Percentiles rank a stretch among this genome's conserved stretches.
phyloP scores from a whole-genome alignment of 306 rosid species.

The Casuarina equisetifolia region DNA sequence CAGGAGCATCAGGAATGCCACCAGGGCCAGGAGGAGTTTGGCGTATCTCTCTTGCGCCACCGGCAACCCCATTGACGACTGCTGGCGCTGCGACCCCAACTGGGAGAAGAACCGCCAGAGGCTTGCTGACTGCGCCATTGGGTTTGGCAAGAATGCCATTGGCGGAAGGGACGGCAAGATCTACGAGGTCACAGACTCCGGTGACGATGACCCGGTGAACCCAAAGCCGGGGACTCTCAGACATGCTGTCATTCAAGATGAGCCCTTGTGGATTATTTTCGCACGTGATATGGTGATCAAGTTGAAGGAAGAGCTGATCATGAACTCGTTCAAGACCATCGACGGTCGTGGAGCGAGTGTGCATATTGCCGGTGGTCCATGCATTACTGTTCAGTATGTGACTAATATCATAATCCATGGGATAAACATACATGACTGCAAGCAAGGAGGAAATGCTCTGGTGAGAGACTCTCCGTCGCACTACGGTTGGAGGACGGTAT shows the following conservation, averaged over 20 bases:
- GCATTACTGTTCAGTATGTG: slow-evolving; percentile 86
- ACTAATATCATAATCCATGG: slow-evolving; percentile 88
- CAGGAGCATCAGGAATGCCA: slow-evolving; percentile 64
- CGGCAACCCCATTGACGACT: slow-evolving; percentile 96
- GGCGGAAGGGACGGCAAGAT: slow-evolving; percentile 79
- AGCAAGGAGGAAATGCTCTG: slow-evolving; percentile 84
- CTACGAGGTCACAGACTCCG: slow-evolving; percentile 76
- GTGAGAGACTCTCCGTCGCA: slow-evolving; percentile 82
- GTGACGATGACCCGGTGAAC: slow-evolving; percentile 59
- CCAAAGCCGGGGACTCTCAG: slow-evolving; percentile 95
- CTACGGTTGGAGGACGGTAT: slow-evolving; percentile 83
- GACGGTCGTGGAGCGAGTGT: slow-evolving; percentile 95
- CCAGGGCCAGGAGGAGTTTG: slow-evolving; percentile 62
- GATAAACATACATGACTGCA: slow-evolving; percentile 75
- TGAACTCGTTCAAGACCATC: slow-evolving; percentile 91
- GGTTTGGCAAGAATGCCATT: slow-evolving; percentile 84
- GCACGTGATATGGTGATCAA: slow-evolving; percentile 85
- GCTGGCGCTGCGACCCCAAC: slow-evolving; percentile 88
- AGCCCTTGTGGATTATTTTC: slow-evolving; percentile 91
- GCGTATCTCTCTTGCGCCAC: slow-evolving; percentile 80
- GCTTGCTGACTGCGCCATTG: slow-evolving; percentile 92
- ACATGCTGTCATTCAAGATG: slow-evolving; percentile 80
- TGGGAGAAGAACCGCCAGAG: slow-evolving; percentile 88
- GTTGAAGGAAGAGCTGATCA: slow-evolving; percentile 81
- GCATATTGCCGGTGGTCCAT: slow-evolving; percentile 94